Evolutionary conservation across 2,329 filamentous ascomycete genomes (phyloP), one percentile per base, ranked within the genome.

Genomic region (Penicillium sp.): DNA sequence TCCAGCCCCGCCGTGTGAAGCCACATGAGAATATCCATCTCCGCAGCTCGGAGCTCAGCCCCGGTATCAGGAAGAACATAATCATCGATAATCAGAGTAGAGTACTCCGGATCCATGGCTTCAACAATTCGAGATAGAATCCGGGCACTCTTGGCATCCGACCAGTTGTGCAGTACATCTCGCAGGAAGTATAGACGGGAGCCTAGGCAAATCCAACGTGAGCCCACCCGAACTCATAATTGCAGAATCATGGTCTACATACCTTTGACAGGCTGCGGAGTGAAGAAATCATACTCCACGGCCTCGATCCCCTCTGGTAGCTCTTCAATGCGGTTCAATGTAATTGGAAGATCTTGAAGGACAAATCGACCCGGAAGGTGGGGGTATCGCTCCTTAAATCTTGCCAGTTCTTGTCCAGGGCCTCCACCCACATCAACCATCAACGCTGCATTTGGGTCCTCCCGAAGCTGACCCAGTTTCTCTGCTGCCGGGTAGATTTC

Each of bases 281-380:
- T 77, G 53, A 75, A 74, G 55, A 82, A 81, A 60, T 81, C 75
- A 53, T 81, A 72, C 1, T 64, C 65, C 67, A 80, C 72, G 4
- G 64, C 25, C 55, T 66, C 54, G n/a, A 69, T 63, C 2, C 54
- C 51, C 2, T 48, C 51, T 9, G 58, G 46, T 7, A 51, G 43
- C 23, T 56, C 35, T 4, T 55, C 22, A 35, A 45, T 37, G 3
- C 58, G 51, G 50, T 65, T 57, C 48, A 71, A 51, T 26, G 80
- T 75, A 2, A 69, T 61, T 0, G 74, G 70, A 2, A 78, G 68
- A 55, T 83, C 81, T 58, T 83, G 79, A 0, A 82, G 63, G 1
- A 82, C 63, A 5, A 82, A 67, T 6, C 71, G 68, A 2, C 79
- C 79, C 0, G 75, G 71, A 0, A 69, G 62, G 0, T 73, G 49